A percentile compares a stretch with the other conserved stretches of the same genome.
These are phyloP conservation scores for Mariannaea sp. DNA, from an alignment of 2,329 filamentous ascomycete genomes.

Conservation along the genomic window DNA sequence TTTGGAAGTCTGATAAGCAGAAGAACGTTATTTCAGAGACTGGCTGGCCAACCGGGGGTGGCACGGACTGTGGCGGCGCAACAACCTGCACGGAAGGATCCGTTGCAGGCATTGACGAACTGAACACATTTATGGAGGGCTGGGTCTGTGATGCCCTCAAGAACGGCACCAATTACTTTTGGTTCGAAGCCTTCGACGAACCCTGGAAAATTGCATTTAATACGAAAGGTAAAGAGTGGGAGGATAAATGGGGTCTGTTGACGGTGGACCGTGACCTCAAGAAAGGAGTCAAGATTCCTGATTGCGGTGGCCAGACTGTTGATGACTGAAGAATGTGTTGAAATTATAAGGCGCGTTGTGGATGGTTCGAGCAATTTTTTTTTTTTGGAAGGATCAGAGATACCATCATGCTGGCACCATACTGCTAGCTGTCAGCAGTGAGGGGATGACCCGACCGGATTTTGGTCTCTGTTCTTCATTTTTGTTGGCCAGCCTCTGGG, in stretches of 20 bases:
- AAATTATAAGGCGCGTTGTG: too few relatives aligned
- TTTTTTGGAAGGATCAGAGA: background rate
- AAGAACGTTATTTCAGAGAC: slow-evolving; percentile 88
- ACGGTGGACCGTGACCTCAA: slow-evolving; percentile 85
- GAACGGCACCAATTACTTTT: slow-evolving; percentile 92
- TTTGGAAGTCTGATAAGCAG: slow-evolving; percentile 65
- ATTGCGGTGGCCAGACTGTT: slow-evolving; percentile 78
- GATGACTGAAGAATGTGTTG: slow-evolving; percentile 1
- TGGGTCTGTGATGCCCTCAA: slow-evolving; percentile 82
- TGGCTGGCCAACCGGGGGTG: slow-evolving; percentile 86
- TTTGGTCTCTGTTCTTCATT: background rate
- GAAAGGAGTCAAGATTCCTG: slow-evolving; percentile 79
- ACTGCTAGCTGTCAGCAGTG: background rate
- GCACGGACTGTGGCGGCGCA: slow-evolving; percentile 70
- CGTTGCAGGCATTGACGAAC: slow-evolving; percentile 76
- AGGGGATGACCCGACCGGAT: background rate
- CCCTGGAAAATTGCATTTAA: slow-evolving; percentile 89
- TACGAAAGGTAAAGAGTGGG: slow-evolving; percentile 73
- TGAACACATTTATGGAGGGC: slow-evolving; percentile 84
- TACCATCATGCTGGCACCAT: background rate
- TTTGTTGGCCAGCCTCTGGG: slow-evolving; percentile 8
- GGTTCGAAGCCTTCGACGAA: slow-evolving; percentile 97
- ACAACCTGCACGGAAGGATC: slow-evolving; percentile 66
- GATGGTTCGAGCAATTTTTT: background rate
- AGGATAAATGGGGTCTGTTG: slow-evolving; percentile 95